Evolutionary conservation across 2,329 filamentous ascomycete species (phyloP).

Genomic region (Beauveria bassiana): DNA sequence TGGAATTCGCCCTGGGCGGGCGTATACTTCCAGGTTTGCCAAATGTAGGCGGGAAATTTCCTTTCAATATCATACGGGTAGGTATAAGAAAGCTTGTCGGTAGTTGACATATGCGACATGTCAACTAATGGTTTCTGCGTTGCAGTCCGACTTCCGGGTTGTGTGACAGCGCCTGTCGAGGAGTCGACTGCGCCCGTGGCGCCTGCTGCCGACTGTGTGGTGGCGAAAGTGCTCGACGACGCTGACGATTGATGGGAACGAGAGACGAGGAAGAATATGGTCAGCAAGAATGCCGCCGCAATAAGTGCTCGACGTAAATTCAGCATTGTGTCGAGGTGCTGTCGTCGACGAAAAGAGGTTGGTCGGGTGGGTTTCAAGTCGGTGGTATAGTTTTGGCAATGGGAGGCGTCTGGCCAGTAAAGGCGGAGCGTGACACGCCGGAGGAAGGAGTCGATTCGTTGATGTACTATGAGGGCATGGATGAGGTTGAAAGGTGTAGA

Average conservation of each 20-base stretch:
- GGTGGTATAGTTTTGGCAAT: not conserved
- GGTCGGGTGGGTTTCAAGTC: not conserved
- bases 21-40: constrained; percentile 96
- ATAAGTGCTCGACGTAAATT: constrained; percentile 70
- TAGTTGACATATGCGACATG: constrained; percentile 62
- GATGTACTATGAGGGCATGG: constrained; percentile 2
- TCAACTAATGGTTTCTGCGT: constrained; percentile 61
- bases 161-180: constrained; percentile 13
- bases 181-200: constrained; percentile 16
- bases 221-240: not conserved
- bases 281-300: constrained; percentile 59
- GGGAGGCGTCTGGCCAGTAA: not conserved
- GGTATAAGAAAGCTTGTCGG: constrained; percentile 81
- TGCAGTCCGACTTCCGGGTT: constrained; percentile 27
- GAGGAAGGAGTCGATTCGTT: not conserved
- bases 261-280: constrained; percentile 61
- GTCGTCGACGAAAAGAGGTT: not conserved
- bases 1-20: constrained; percentile 70
- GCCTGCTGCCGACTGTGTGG: constrained; percentile 15
- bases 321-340: constrained; percentile 59
- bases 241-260: constrained; percentile 39
- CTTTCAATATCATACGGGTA: constrained; percentile 84
- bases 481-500: not conserved
- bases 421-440: not conserved
- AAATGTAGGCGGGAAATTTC: constrained; percentile 96